Base-by-base conservation (phyloP, 805 yeast genomes). In the Candida easanensis region DNA sequence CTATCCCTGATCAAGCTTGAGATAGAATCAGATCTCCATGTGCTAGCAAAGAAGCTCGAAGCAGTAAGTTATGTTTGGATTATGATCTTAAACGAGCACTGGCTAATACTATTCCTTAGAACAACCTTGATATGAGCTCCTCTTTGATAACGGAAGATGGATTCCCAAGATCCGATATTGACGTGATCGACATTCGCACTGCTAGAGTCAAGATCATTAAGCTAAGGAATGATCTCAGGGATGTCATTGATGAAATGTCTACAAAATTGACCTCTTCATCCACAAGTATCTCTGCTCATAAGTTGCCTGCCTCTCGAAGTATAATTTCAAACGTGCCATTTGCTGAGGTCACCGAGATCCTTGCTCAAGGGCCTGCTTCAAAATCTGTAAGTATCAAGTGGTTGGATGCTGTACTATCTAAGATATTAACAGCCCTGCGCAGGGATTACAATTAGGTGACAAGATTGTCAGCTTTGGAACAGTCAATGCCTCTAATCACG, bases 81-180 rank as follows among this genome's bases (percentile, higher is more conserved):
- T 18, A 6, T 23, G 4, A 14, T 11, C 15, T 5, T 9, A 18
- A n/a, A 15, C 14, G 16, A 14, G 4, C 8, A 18, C 13, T 13
- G 7, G 16, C 5, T 13, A 32, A 38, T 40, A 37, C 36, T 36
- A 27, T n/a, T 10, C 6, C 16, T 4, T 54, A 64, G 44, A 77
- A 78, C 49, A 64, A 69, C 11, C 79, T 71, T 4, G 81, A 76
- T 50, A 80, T 88, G 87, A 61, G 73, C 19, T 81, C 90, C 1
- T 70, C 80, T 0, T 62, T 91, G 45, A 63, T 86, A 2, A 77
- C 84, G 0, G 45, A 55, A 0, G 96, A 91, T 56, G 97, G 97
- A 17, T 91, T 77, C 54, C 99, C 99, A 1, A 67, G 97, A 33
- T 62, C 70, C 15, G 97, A 91, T 57, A 73, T 91, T 21, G 95